phyloP scores from a whole-genome alignment of 495 filamentous ascomycete genomes.

The Penicillium nucicola region DNA sequence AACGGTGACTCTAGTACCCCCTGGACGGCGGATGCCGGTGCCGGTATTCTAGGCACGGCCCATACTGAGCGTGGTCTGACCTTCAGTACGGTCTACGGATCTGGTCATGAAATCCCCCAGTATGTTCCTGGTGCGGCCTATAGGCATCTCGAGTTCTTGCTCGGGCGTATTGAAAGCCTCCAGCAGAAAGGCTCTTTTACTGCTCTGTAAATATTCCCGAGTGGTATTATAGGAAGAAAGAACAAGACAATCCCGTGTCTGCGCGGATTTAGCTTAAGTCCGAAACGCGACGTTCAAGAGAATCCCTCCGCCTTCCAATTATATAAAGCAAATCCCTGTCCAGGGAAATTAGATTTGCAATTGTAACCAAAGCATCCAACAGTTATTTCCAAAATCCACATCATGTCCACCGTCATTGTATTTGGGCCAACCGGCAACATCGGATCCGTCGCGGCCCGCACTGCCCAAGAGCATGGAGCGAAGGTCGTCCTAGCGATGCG shows the following conservation, averaged over 20 bases:
- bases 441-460: conserved; percentile 38
- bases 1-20: conserved; percentile 10
- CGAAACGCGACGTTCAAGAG: no score
- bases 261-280: no score
- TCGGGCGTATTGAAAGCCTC: conserved; percentile 56
- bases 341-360: no score
- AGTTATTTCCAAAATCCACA: no score
- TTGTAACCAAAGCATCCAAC: no score
- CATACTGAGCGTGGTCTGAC: conserved; percentile 70
- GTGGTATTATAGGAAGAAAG: background rate
- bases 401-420: conserved; percentile 7
- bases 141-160: conserved; percentile 64
- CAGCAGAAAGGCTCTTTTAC: conserved; percentile 31
- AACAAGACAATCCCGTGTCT: no score
- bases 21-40: conserved; percentile 33
- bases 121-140: conserved; percentile 63
- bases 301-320: no score
- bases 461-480: conserved; percentile 35
- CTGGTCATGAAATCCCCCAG: conserved; percentile 62
- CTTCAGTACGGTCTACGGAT: conserved; percentile 53
- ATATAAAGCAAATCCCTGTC: no score
- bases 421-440: conserved; percentile 27
- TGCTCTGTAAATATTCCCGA: conserved; percentile 9
- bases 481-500: conserved; percentile 24
- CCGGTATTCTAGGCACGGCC: conserved; percentile 59